These are phyloP conservation scores for Cutaneotrichosporon mucoides DNA, from an alignment of 1,284 basidiomycete species.

Conservation along the genomic window DNA sequence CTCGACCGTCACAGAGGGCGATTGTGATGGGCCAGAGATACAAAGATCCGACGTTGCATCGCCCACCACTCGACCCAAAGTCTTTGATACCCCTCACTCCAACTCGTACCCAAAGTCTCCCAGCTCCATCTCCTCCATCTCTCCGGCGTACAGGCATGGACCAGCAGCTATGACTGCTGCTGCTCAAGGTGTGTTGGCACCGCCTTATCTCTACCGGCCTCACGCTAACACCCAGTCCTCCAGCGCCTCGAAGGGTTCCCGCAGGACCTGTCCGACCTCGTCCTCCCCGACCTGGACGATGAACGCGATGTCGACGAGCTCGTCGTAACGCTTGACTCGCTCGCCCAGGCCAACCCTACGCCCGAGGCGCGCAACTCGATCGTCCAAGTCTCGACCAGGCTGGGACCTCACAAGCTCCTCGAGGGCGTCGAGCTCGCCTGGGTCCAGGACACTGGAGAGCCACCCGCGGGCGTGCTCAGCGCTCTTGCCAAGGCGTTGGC, in stretches of 20 bases:
- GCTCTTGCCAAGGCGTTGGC: slow-evolving; percentile 1
- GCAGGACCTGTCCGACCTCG: slow-evolving; percentile 12
- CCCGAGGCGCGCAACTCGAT: slow-evolving; percentile 17
- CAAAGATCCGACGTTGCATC: too few relatives aligned
- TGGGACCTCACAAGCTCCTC: slow-evolving; percentile 6
- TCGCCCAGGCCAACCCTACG: slow-evolving; percentile 4
- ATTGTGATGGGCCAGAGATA: too few relatives aligned
- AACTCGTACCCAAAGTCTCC: too few relatives aligned
- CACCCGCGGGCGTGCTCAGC: background rate
- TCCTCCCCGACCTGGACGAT: background rate
- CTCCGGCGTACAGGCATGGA: background rate
- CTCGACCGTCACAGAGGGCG: background rate
- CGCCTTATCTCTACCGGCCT: too few relatives aligned
- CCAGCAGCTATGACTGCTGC: slow-evolving; percentile 2
- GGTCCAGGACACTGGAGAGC: slow-evolving; percentile 4
- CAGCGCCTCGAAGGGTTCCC: slow-evolving; percentile 19
- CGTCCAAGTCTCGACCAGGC: slow-evolving; percentile 8
- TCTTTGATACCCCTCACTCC: too few relatives aligned
- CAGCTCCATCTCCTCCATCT: background rate
- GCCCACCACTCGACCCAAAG: too few relatives aligned
- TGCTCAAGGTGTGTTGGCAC: background rate
- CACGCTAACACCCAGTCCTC: slow-evolving; percentile 10
- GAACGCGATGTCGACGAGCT: slow-evolving; percentile 7
- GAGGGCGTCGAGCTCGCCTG: slow-evolving; percentile 10
- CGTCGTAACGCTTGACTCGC: slow-evolving; percentile 3